Base-by-base conservation (phyloP, 2,329 filamentous ascomycete species). In the Aureobasidium sp. region DNA sequence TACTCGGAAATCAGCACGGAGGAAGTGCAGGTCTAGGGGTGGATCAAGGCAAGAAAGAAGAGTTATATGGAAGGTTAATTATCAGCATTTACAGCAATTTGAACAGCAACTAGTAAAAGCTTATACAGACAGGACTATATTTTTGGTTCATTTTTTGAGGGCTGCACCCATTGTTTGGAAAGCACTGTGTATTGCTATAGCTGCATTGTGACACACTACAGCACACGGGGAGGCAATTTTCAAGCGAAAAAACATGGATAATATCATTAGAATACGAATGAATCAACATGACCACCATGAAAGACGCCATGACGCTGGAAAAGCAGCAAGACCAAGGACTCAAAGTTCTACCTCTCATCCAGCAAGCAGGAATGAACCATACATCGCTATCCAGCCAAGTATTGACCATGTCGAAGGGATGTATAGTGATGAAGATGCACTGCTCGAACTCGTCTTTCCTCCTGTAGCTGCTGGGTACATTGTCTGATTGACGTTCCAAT, bases 381-480 rank as follows among this genome's bases (percentile, higher is more conserved):
- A 53, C 21, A 46, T 23, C 2, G 15, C 49, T 4, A 17, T 27
- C 58, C 58, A 37, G 40, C 40, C 38, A 2, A 54, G 29, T 21
- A 37, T 15, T n/a, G 23, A 21, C 49, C 50, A 42, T 37, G 13
- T 46, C 8, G 29, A 15, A 19, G 38, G 33, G 13, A 19, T 35
- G 6, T 53, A 31, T 49, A 10, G 2, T 11, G 33, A 19, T 10
- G 23, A 38, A 29, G 40, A 25, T 10, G 53, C 19, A 25, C 53
- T 27, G 6, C 25, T 45, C 47, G 21, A 37, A 57, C 27, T 31
- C 2, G 23, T 50, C 29, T 23, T 25, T 40, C 33, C 43, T 29
- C 17, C 50, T 25, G 51, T 61, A 35, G 40, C 62, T 21, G 51
- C 61, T 5, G 61, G 61, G 29, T 63, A 63, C 17, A 51, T 15